phyloP scores from a whole-genome alignment of 306 rosid species.

The Glycine latifolia region DNA sequence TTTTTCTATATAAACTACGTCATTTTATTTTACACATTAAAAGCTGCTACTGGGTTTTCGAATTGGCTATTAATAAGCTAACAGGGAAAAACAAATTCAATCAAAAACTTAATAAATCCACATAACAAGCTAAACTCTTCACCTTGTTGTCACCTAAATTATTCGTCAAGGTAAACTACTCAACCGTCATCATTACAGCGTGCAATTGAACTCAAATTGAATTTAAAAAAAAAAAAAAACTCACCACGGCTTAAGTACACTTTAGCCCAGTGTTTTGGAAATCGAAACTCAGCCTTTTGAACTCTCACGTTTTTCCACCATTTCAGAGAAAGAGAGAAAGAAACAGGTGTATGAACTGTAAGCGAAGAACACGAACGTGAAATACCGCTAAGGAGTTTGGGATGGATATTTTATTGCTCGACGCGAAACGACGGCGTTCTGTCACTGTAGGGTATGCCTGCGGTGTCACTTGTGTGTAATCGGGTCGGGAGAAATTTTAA shows the following conservation, averaged over 20 bases:
- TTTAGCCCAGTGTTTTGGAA: background rate
- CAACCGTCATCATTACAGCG: background rate
- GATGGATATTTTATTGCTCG: background rate
- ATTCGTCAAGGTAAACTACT: background rate
- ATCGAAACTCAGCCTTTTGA: background rate
- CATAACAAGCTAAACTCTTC: background rate
- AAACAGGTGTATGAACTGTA: background rate
- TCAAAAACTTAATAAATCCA: background rate
- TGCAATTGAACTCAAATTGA: background rate
- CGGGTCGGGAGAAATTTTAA: background rate
- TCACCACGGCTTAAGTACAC: background rate
- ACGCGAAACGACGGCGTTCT: background rate
- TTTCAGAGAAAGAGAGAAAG: background rate
- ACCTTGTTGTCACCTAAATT: background rate
- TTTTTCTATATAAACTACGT: background rate
- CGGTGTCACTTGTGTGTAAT: background rate
- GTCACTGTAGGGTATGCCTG: background rate
- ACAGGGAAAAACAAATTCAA: background rate
- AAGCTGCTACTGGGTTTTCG: background rate
- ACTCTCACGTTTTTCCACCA: slow-evolving; percentile 1
- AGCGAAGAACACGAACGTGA: background rate
- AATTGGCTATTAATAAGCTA: background rate
- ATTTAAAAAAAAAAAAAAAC: background rate
- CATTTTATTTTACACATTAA: background rate
- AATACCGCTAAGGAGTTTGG: background rate